Base-by-base conservation (phyloP, 805 yeast species). In the Starmerella davenportii region DNA sequence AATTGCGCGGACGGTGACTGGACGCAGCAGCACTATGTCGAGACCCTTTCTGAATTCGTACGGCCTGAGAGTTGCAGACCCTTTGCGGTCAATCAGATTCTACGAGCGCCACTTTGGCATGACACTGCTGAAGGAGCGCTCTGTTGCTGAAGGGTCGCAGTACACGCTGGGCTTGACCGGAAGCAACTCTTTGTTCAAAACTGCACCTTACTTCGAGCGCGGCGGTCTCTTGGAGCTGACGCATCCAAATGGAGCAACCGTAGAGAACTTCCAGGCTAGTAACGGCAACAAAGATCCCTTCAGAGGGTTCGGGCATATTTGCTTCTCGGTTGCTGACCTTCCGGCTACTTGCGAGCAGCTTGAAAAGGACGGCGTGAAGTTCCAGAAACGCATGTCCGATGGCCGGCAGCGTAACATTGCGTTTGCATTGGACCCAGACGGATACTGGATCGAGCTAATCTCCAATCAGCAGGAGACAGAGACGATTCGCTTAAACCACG, bases 401-500 rank as follows among this genome's bases (percentile, higher is more conserved):
- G 98, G 98, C 28, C 74, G 95, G 60, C 94, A 81, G 61, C 76
- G 74, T 59, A 69, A 82, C 58, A 85, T 90, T 62, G 96, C 96
- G 0, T 90, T 87, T 59, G 93, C 77, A 5, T 69, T 85, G 49
- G 98, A 90, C 53, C 95, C 96, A 5, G 87, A 87, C 60, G 90
- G 90, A 51, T 90, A 90, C 63, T 87, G 98, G 98, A 70, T 87
- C 51, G 98, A 87, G 65, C 62, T 87, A 52, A 70, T 87, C 48
- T 74, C 73, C 52, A 75, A 71, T 49, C 40, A 30, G 21, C 27
- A 35, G 16, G 38, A 19, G 2, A 37, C 35, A n/a, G 29, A 34
- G 31, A 58, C 66, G 15, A 66, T 68, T 54, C 63, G 68, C 44
- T 70, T 87, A 59, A 85, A 87, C 62, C 95, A 87, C 60, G 63